Base-by-base conservation (phyloP, 163 green algal genomes). In the Prototheca cutis region DNA sequence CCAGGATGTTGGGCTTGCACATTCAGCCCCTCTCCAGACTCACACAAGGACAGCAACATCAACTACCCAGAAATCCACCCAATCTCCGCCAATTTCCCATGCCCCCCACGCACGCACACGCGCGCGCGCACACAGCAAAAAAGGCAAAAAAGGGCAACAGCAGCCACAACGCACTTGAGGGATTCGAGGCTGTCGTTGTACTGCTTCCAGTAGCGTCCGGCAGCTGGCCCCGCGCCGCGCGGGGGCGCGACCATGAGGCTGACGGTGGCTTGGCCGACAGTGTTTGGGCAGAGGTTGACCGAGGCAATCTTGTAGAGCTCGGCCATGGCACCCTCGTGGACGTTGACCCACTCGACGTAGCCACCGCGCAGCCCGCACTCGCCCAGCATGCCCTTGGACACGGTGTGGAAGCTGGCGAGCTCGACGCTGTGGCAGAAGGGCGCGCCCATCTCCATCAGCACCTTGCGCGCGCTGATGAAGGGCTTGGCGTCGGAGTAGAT, bases 211-310 rank as follows among this genome's bases (percentile, higher is more conserved):
- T 80, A 87, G 66, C 78, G 60, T 52, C 80, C 62, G 55, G 87
- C 86, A 8, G 70, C 84, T 15, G 71, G 67, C 13, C 84, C 69
- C 4, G 75, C 75, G 53, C 70, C 57, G 58, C 68, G 63, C 19
- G 89, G 89, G 17, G 82, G 83, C 65, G 94, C 91, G 51, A 95
- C 81, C 61, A 95, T 74, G 45, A 90, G 73, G 18, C 72, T 79
- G 55, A 93, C 86, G 25, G 77, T 62, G 33, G 83, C 75, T 70
- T 95, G 89, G 34, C 89, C 89, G 6, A 87, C 77, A 15, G 85
- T 84, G 74, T 95, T 95, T 67, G 89, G 87, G 62, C 71, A 87
- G 31, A 97, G 78, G 80, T 95, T 94, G 83, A 97, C 87, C 36
- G 32, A 25, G 28, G 74, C 78, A 45, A 86, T 75, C 80, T 97